Evolutionary conservation across 2,329 filamentous ascomycete genomes (phyloP).

Genomic region (Plenodomus lindquistii): DNA sequence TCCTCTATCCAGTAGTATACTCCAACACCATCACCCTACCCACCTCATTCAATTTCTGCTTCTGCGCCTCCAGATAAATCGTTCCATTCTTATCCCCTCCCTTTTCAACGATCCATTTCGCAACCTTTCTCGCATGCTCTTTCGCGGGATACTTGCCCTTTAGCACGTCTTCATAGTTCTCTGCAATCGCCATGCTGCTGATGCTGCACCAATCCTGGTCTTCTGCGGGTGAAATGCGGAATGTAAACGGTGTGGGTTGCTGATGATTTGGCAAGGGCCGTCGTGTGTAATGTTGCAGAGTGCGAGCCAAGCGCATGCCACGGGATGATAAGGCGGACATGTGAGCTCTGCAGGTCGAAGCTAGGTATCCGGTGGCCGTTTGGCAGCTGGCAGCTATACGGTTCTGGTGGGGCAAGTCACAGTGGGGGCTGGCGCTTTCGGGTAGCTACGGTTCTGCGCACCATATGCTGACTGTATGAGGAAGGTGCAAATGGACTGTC

Average conservation of each 20-base stretch:
- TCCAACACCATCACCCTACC: not conserved
- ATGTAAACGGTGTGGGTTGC: conserved; percentile 2
- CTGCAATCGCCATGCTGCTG: conserved; percentile 33
- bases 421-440: conserved; percentile 16
- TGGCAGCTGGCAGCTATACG: conserved; percentile 10
- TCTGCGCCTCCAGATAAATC: conserved; percentile 86
- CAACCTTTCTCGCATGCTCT: conserved; percentile 81
- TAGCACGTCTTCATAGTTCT: conserved; percentile 48
- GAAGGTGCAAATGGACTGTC: conserved; percentile 15
- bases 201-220: conserved; percentile 12
- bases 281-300: conserved; percentile 2
- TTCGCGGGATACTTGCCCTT: conserved; percentile 78
- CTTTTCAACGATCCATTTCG: conserved; percentile 71
- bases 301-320: conserved; percentile 10
- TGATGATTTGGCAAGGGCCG: conserved; percentile 1
- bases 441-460: conserved; percentile 26
- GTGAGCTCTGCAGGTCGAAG: conserved; percentile 11
- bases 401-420: not conserved
- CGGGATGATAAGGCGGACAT: conserved; percentile 13
- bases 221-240: conserved; percentile 7
- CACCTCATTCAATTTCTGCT: conserved; percentile 75
- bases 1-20: not conserved
- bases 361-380: too few relatives aligned
- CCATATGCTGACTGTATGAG: conserved; percentile 13
- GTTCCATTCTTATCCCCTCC: conserved; percentile 69